Evolutionary conservation across 1,284 basidiomycete species (phyloP), one percentile per base, ranked within the genome.

Genomic region (Pyrrhoderma lamaoense): DNA sequence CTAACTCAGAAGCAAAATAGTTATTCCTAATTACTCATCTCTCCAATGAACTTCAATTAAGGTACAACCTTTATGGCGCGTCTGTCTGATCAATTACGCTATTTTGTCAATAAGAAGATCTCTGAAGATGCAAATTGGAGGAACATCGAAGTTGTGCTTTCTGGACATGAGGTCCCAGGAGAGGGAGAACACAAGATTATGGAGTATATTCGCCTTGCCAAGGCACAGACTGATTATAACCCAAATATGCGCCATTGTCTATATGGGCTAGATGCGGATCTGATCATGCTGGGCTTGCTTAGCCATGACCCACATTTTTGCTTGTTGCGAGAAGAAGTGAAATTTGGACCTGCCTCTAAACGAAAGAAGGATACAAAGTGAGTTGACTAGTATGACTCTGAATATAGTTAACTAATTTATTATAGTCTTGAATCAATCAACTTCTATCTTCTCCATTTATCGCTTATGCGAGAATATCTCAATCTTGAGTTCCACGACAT

Each of bases 151-250:
- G 93, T 99, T 44, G 90, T 99, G 46, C 74, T 99, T 42, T 96
- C 93, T 36, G 96, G 95, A n/a, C 94, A 99, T 66, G 94, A 99
- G 61, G 92, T 96, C 3, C 95, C 95, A 0, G 96, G 96, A 58
- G 96, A 99, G 67, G 96, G 96, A 57, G 96, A 99, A 67, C 96
- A 99, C 79, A 99, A 99, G 76, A 95, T 99, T 61, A 98, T 99
- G 89, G 96, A 99, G 67, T 99, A 95, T 68, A 98, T 99, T 63
- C 87, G 96, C 47, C 73, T 93, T 56, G 84, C 85, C 53, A 91
- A 95, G 62, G 93, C 96, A 22, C 96, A 99, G 67, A 89, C 89
- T 8, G 88, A 89, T 64, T 96, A 99, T 71, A 83, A 93, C 66
- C 89, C 92, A 18, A 94, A 95, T 64, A 75, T 91, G 48, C 85